Base-by-base conservation (phyloP, 257 asterid species). In the Dorcoceras hygrometricum region DNA sequence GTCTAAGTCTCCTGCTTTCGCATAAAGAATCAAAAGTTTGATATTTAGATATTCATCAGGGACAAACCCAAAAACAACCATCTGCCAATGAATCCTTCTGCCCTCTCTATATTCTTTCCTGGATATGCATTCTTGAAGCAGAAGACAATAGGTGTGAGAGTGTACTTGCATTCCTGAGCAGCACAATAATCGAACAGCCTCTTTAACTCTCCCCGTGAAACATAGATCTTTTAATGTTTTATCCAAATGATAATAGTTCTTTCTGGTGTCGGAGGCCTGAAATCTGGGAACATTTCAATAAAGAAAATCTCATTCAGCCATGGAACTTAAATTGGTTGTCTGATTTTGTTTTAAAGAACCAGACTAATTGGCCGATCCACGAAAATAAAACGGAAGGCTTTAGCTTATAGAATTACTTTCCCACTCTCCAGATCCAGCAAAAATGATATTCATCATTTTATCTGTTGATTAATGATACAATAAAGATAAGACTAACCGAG, bases 61-160 rank as follows among this genome's bases (percentile, higher is more conserved):
- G 36, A 60, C 65, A 80, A 86, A 90, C 59, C 95, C 95, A 65
- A 79, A 84, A 57, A 81, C 74, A 54, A 83, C 80, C 91, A 88
- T 88, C 72, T 94, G 95, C 92, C 90, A 94, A 72, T 94, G 97
- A 71, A 94, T 77, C 76, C 90, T 85, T 73, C 81, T 86, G 25
- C 96, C 99, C 77, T 66, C 79, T 63, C 71, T 80, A 71, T 80
- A 87, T 23, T 83, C 90, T 77, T 87, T 88, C 71, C 89, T 74
- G 76, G 78, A 79, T 70, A 90, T 85, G 79, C 97, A 90, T 70
- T 90, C 99, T 90, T 88, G 97, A 80, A 94, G 73, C 71, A 88
- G 79, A 73, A 90, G 95, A 57, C 90, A 86, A 81, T 94, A 94
- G 6, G 95, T 88, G 24, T 79, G 85, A 10, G 81, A 48, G 72